phyloP scores from a whole-genome alignment of 768 basidiomycete species.

The Hydnomerulius pinastri region DNA sequence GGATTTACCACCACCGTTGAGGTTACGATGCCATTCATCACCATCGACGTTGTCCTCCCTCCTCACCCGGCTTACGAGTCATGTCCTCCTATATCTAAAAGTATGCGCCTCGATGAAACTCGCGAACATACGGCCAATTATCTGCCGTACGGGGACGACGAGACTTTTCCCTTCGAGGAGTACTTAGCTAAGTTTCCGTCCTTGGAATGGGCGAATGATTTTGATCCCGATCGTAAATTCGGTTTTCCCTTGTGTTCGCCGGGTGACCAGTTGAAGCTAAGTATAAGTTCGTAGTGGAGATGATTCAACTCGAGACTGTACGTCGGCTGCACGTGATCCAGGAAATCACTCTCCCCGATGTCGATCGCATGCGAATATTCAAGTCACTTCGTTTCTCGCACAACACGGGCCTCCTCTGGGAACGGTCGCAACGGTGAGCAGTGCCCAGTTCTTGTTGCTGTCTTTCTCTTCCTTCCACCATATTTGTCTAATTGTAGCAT shows the following conservation, averaged over 20 bases:
- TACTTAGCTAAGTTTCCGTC: conserved; percentile 31
- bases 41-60: conserved; percentile 9
- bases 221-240: conserved; percentile 53
- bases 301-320: conserved; percentile 48
- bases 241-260: background rate
- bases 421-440: conserved; percentile 44
- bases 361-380: conserved; percentile 37
- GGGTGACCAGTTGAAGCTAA: background rate
- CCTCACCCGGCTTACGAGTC: conserved; percentile 42
- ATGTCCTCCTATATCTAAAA: conserved; percentile 47
- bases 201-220: conserved; percentile 40
- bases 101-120: conserved; percentile 14
- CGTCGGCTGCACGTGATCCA: conserved; percentile 37
- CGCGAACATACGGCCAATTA: conserved; percentile 27
- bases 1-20: background rate
- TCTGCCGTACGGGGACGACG: conserved; percentile 51
- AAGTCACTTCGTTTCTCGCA: conserved; percentile 21
- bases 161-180: conserved; percentile 30
- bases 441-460: too few relatives aligned
- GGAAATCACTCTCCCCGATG: conserved; percentile 33
- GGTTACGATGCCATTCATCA: conserved; percentile 11
- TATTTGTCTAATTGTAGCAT: background rate
- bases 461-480: background rate
- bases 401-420: conserved; percentile 44
- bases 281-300: conserved; percentile 39